A percentile compares a stretch with the other conserved stretches of the same genome.
Evolutionary conservation across 106 monocot species (phyloP).

Genomic region (Amphibolis antarctica): DNA sequence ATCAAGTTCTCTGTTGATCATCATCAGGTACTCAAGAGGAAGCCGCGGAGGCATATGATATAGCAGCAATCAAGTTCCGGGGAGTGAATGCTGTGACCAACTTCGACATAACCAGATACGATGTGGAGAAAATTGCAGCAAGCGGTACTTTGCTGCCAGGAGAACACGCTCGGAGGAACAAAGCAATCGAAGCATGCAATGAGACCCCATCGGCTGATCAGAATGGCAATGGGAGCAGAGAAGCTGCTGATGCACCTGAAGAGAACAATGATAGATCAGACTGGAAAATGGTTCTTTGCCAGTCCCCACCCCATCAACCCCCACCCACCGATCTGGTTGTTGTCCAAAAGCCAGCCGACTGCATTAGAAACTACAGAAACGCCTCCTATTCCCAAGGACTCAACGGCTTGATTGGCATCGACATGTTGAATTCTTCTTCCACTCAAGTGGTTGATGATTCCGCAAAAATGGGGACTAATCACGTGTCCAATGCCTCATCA

Average conservation of each 20-base stretch:
- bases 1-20: not conserved
- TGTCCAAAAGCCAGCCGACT: conserved; percentile 2
- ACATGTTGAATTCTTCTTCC: conserved; percentile 7
- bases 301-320: conserved; percentile 13
- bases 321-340: conserved; percentile 3
- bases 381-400: not conserved
- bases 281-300: conserved; percentile 35
- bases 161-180: conserved; percentile 51
- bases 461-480: conserved; percentile 13
- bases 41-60: conserved; percentile 89
- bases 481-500: conserved; percentile 42
- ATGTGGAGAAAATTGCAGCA: conserved; percentile 69
- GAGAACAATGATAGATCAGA: conserved; percentile 16
- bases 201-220: not conserved
- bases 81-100: conserved; percentile 79
- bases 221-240: conserved; percentile 5
- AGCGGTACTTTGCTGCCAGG: conserved; percentile 54
- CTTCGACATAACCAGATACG: conserved; percentile 84
- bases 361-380: not conserved
- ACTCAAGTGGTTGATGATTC: conserved; percentile 21
- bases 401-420: conserved; percentile 19
- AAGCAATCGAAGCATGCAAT: conserved; percentile 20
- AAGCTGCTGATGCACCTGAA: conserved; percentile 15
- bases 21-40: conserved; percentile 91
- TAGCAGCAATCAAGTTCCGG: conserved; percentile 90